Conservation (phyloP, 129 eudicot species). For the Heracleum sosnowskyi region DNA sequence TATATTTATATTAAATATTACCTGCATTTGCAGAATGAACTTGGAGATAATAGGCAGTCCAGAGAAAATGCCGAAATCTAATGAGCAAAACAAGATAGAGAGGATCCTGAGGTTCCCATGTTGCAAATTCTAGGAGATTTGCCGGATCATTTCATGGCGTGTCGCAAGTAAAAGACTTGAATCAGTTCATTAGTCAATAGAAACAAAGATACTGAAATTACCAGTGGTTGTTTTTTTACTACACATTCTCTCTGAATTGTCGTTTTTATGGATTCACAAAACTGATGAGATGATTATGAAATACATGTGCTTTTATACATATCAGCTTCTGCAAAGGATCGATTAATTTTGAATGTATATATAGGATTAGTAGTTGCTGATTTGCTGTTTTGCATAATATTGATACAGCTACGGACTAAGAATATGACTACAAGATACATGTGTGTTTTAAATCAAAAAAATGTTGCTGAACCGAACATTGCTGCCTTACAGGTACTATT, state of each 20-base stretch:
- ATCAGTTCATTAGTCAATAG: background rate
- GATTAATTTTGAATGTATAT: background rate
- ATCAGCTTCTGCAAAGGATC: background rate
- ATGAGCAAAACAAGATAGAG: background rate
- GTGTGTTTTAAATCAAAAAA: background rate
- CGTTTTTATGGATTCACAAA: background rate
- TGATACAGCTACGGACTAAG: background rate
- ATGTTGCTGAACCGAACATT: background rate
- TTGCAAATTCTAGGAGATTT: slow-evolving; percentile 34
- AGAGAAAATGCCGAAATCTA: slow-evolving; percentile 18
- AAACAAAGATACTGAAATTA: background rate
- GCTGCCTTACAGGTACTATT: background rate
- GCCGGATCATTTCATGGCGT: background rate
- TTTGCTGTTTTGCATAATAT: background rate
- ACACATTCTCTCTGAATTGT: background rate
- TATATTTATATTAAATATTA: background rate
- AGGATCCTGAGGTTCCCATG: slow-evolving; percentile 25
- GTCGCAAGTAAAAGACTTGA: background rate
- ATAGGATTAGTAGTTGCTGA: background rate
- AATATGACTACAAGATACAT: background rate
- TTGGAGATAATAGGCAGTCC: background rate
- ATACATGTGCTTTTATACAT: background rate
- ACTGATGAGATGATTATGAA: background rate
- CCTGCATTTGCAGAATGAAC: background rate
- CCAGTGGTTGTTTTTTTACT: background rate